A percentile compares a stretch with the other conserved stretches of the same genome.
These are phyloP conservation scores for Diophrys appendiculata DNA, from an alignment of 73 alveolate genomes.

Conservation along the genomic window DNA sequence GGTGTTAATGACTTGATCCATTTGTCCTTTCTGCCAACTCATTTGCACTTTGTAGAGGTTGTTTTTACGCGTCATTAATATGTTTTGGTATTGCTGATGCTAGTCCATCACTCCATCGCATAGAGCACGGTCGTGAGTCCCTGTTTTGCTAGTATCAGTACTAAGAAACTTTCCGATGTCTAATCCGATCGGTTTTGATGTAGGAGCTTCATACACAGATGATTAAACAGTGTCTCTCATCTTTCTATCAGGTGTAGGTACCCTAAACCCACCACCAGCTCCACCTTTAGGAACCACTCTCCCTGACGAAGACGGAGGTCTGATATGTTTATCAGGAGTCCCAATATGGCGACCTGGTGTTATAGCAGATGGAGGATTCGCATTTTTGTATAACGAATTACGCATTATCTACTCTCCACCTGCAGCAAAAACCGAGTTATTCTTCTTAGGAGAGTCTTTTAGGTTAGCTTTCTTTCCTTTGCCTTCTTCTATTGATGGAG, in stretches of 20 bases:
- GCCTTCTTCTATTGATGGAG: no score
- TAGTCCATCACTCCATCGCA: conserved; percentile 3
- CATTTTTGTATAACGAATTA: background rate
- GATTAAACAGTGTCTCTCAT: background rate
- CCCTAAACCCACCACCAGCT: background rate
- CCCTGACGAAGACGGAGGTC: conserved; percentile 3
- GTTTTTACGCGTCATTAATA: background rate
- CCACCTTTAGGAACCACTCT: background rate
- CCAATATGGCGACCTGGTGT: conserved; percentile 15
- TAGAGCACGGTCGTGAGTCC: background rate
- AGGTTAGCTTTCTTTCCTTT: background rate
- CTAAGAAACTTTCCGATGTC: conserved; percentile 1
- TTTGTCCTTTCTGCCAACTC: background rate
- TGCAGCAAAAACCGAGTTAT: conserved; percentile 12
- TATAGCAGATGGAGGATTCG: background rate
- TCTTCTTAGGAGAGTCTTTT: background rate
- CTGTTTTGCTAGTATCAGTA: background rate
- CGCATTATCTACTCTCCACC: conserved; percentile 1
- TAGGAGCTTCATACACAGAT: conserved; percentile 27
- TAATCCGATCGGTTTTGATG: conserved; percentile 3
- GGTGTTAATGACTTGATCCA: background rate
- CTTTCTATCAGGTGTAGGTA: background rate
- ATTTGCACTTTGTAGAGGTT: background rate
- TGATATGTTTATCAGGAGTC: conserved; percentile 7
- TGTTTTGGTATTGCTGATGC: background rate